phyloP scores from a whole-genome alignment of 768 basidiomycete species.

The Pleurotus djamor region DNA sequence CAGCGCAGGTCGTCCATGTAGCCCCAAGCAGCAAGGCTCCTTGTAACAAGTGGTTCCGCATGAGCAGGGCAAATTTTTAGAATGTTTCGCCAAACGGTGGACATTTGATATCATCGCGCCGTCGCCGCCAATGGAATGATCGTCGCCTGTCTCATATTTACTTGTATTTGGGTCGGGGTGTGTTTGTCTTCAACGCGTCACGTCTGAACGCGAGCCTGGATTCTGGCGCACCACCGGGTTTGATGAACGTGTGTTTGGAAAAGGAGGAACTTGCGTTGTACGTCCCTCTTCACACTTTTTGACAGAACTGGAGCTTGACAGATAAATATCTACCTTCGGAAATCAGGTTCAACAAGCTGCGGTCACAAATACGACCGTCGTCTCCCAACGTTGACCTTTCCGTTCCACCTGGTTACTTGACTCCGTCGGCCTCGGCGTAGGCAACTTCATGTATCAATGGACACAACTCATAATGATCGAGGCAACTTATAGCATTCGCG shows the following conservation, averaged over 20 bases:
- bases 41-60: too few relatives aligned
- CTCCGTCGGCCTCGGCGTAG: not conserved
- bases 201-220: not conserved
- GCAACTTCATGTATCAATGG: not conserved
- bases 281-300: not conserved
- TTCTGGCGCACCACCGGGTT: not conserved
- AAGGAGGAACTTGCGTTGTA: not conserved
- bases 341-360: not conserved
- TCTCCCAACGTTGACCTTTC: not conserved
- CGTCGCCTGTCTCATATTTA: too few relatives aligned
- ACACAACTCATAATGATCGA: not conserved
- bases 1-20: too few relatives aligned
- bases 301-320: not conserved
- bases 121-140: too few relatives aligned
- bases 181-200: not conserved
- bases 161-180: not conserved
- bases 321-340: too few relatives aligned
- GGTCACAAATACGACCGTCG: too few relatives aligned
- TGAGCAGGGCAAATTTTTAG: too few relatives aligned
- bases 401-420: not conserved
- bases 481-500: slow-evolving; percentile 17
- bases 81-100: too few relatives aligned
- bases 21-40: too few relatives aligned
- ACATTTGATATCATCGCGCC: too few relatives aligned
- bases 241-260: not conserved